Conservation (phyloP, 805 yeast species). For the Pichia gijzeniarum region DNA sequence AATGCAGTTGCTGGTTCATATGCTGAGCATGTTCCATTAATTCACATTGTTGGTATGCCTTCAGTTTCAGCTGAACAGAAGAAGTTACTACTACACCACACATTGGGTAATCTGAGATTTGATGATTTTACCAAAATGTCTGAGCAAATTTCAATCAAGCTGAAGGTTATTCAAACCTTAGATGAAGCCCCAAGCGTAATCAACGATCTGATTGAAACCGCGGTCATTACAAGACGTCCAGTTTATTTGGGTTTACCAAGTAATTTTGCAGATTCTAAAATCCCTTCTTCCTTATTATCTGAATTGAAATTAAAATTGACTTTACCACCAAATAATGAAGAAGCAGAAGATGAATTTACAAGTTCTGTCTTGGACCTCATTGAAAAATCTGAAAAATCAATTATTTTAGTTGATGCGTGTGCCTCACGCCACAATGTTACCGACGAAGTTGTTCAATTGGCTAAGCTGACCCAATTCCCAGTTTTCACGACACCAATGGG, state of each 20-base stretch:
- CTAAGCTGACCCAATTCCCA: constrained; percentile 67
- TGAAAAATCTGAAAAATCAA: constrained; percentile 55
- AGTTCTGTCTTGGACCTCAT: constrained; percentile 47
- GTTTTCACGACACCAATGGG: constrained; percentile 89
- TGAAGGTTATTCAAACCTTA: constrained; percentile 58
- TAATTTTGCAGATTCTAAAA: constrained; percentile 62
- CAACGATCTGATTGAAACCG: constrained; percentile 68
- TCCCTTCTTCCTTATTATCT: constrained; percentile 48
- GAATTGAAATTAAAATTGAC: constrained; percentile 49
- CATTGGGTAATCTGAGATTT: constrained; percentile 79
- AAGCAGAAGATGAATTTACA: constrained; percentile 59
- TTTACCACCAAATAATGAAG: constrained; percentile 50
- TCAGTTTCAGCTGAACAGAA: constrained; percentile 66
- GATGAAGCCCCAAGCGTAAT: constrained; percentile 61
- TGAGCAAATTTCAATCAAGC: constrained; percentile 59
- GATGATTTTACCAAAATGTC: constrained; percentile 77
- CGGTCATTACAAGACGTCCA: constrained; percentile 69
- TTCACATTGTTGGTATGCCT: constrained; percentile 85
- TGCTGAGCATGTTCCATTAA: constrained; percentile 82
- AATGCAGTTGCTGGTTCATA: constrained; percentile 85
- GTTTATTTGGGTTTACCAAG: constrained; percentile 81
- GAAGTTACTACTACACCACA: constrained; percentile 72
- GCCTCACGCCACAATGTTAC: constrained; percentile 69
- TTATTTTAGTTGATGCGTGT: constrained; percentile 82
- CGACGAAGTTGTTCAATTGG: constrained; percentile 56